These are phyloP conservation scores for Micromonas commoda DNA, from an alignment of 139 green algal genomes.

Conservation along the genomic window DNA sequence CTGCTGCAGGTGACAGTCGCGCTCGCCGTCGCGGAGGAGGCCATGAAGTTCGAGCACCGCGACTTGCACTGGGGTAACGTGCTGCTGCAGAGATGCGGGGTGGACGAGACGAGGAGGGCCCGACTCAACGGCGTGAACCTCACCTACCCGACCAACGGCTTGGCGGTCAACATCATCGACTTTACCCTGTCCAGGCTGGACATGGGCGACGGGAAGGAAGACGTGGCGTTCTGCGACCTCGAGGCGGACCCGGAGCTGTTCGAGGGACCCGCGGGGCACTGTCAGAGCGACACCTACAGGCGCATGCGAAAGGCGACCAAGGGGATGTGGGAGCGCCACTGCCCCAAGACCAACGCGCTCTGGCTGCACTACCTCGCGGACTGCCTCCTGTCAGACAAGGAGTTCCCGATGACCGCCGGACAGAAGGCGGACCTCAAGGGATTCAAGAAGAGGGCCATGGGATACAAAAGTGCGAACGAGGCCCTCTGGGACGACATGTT, in stretches of 20 bases:
- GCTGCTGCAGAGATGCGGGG: conserved; percentile 37
- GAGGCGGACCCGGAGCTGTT: conserved; percentile 78
- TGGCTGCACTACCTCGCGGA: conserved; percentile 93
- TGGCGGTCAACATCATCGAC: conserved; percentile 64
- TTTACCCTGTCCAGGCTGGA: conserved; percentile 78
- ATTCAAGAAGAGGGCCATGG: conserved; percentile 49
- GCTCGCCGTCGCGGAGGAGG: conserved; percentile 80
- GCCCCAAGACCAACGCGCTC: conserved; percentile 76
- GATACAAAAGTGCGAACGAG: conserved; percentile 44
- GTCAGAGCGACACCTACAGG: conserved; percentile 83
- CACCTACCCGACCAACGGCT: neutral
- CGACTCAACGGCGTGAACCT: conserved; percentile 24
- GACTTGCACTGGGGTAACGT: conserved; percentile 94
- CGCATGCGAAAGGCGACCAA: conserved; percentile 66
- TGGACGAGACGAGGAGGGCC: neutral
- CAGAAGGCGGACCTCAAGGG: conserved; percentile 36
- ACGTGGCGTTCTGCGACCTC: conserved; percentile 68
- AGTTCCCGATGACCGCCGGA: conserved; percentile 7
- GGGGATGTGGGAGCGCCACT: conserved; percentile 54
- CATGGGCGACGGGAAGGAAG: conserved; percentile 29
- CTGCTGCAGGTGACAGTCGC: conserved; percentile 70
- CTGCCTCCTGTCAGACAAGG: conserved; percentile 59
- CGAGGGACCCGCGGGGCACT: conserved; percentile 64
- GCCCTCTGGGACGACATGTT: conserved; percentile 70
- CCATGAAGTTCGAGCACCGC: conserved; percentile 89